Conservation (phyloP, 164 flowering plant genomes). For the Chloranthus sessilifolius region DNA sequence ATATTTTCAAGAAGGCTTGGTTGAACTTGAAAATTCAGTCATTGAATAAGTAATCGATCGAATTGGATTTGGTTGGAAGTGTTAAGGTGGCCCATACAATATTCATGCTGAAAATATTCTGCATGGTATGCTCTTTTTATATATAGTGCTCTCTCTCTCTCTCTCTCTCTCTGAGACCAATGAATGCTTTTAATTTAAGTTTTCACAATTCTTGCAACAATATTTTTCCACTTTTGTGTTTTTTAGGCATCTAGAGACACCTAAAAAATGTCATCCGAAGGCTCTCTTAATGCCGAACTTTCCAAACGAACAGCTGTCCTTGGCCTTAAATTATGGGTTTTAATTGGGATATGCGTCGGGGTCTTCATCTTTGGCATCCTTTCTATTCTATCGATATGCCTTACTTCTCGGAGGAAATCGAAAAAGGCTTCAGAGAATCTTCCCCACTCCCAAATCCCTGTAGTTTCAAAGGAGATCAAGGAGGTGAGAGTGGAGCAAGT, state of each 20-base stretch:
- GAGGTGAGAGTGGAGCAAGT: slow-evolving; percentile 58
- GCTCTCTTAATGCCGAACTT: slow-evolving; percentile 31
- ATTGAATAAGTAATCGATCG: background rate
- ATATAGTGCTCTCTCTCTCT: background rate
- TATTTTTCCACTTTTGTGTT: slow-evolving; percentile 2
- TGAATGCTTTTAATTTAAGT: background rate
- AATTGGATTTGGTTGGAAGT: background rate
- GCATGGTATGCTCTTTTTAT: background rate
- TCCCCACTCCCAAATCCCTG: slow-evolving; percentile 40
- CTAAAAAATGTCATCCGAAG: slow-evolving; percentile 36
- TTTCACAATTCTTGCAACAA: background rate
- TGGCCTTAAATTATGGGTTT: slow-evolving; percentile 59
- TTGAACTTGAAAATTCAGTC: too few species aligned
- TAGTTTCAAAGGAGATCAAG: slow-evolving; percentile 54
- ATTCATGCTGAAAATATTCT: background rate
- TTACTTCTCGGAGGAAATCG: slow-evolving; percentile 51
- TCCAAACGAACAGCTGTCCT: slow-evolving; percentile 40
- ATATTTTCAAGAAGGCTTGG: too few species aligned
- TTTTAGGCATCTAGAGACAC: slow-evolving; percentile 12
- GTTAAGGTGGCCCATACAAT: background rate
- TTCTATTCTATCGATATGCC: slow-evolving; percentile 37
- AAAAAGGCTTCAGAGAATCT: slow-evolving; percentile 29
- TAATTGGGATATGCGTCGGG: slow-evolving; percentile 41
- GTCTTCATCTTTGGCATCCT: slow-evolving; percentile 42
- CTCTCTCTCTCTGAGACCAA: background rate